These are phyloP conservation scores for Dillenia turbinata DNA, from an alignment of 164 flowering plant genomes.

Conservation along the genomic window DNA sequence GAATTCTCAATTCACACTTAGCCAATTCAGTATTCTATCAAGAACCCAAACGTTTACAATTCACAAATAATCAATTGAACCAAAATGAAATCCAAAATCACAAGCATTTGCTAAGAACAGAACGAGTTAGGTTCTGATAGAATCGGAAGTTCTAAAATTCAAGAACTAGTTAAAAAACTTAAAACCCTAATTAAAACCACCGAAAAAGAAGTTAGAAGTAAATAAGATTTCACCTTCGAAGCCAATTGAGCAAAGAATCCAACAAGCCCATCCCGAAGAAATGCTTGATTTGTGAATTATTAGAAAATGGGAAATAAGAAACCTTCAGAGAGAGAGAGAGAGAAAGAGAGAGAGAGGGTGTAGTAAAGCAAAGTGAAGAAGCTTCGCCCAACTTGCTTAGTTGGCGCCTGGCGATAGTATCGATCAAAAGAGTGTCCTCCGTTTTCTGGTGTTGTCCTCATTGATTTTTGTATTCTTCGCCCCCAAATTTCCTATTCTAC, in stretches of 20 bases:
- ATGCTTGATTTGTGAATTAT: neutral
- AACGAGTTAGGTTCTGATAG: slow-evolving; percentile 1
- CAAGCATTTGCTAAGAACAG: neutral
- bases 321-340: neutral
- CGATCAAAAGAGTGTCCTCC: neutral
- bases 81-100: neutral
- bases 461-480: neutral
- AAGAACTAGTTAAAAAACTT: too few species aligned
- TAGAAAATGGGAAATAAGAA: neutral
- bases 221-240: slow-evolving; percentile 40
- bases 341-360: too few species aligned
- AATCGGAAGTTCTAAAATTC: too few species aligned
- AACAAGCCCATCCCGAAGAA: slow-evolving; percentile 38
- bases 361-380: too few species aligned
- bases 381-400: too few species aligned
- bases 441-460: neutral
- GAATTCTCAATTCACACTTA: too few species aligned
- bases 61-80: too few species aligned
- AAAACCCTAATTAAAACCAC: too few species aligned
- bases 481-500: neutral
- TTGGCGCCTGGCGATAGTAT: neutral
- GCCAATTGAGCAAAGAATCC: slow-evolving; percentile 66
- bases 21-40: too few species aligned
- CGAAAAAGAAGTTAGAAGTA: neutral
- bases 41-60: too few species aligned